These are phyloP conservation scores for Chlorophyllum brunneum DNA, from an alignment of 768 basidiomycete genomes.

Conservation along the genomic window DNA sequence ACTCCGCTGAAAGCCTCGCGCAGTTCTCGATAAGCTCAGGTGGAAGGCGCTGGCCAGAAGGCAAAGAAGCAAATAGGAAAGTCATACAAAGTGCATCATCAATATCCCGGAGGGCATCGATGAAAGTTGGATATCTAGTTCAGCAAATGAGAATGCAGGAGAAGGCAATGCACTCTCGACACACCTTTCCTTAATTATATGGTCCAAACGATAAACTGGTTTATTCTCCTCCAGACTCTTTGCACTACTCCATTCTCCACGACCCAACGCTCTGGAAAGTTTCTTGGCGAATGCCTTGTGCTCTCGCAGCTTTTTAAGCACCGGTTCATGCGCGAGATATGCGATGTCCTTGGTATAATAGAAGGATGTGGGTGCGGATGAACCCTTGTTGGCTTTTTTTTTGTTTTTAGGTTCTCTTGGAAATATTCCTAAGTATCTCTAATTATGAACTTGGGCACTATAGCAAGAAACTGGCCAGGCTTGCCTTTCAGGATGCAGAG, in stretches of 20 bases:
- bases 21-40: constrained; percentile 88
- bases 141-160: background rate
- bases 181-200: constrained; percentile 96
- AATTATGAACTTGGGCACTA: constrained; percentile 2
- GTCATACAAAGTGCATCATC: constrained; percentile 97
- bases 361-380: constrained; percentile 94
- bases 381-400: constrained; percentile 96
- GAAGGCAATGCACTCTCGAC: constrained; percentile 17
- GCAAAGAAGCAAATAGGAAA: constrained; percentile 88
- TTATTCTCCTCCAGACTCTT: constrained; percentile 92
- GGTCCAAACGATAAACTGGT: constrained; percentile 89
- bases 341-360: constrained; percentile 98
- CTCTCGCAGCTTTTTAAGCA: constrained; percentile 88
- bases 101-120: constrained; percentile 92
- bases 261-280: constrained; percentile 85
- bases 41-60: constrained; percentile 79
- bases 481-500: constrained; percentile 96
- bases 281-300: constrained; percentile 99
- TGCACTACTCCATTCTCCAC: constrained; percentile 93
- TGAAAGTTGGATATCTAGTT: constrained; percentile 92
- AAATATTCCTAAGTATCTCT: constrained; percentile 73
- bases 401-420: constrained; percentile 91
- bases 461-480: constrained; percentile 17
- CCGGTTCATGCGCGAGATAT: constrained; percentile 94
- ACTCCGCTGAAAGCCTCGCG: constrained; percentile 85